These are phyloP conservation scores for Erigeron canadensis DNA, from an alignment of 129 eudicot genomes.

Conservation along the genomic window DNA sequence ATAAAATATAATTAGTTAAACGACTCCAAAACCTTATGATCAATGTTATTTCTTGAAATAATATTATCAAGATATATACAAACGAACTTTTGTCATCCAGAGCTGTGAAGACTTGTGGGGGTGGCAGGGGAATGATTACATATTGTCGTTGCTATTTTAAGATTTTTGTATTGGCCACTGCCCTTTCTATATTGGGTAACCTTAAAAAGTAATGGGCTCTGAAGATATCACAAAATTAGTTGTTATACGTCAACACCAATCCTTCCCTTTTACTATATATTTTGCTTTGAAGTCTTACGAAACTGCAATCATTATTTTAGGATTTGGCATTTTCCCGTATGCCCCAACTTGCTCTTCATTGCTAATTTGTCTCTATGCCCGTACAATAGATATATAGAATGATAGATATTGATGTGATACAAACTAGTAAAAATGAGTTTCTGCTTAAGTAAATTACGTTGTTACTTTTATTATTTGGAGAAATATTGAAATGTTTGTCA, in stretches of 20 bases:
- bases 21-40: no score
- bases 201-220: slow-evolving; percentile 22
- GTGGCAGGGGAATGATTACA: slow-evolving; percentile 18
- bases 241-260: slow-evolving; percentile 53
- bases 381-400: no score
- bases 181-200: slow-evolving; percentile 24
- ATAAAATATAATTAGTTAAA: no score
- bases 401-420: no score
- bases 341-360: not conserved
- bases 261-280: no score
- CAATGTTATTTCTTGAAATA: not conserved
- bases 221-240: slow-evolving; percentile 14
- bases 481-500: no score
- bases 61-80: not conserved
- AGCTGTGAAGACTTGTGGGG: slow-evolving; percentile 24
- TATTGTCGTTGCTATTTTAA: slow-evolving; percentile 26
- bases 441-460: no score
- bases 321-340: slow-evolving; percentile 9
- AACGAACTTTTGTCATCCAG: slow-evolving; percentile 22
- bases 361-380: no score
- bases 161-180: slow-evolving; percentile 5
- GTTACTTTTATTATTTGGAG: no score
- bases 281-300: no score
- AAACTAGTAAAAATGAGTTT: no score
- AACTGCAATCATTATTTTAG: slow-evolving; percentile 2